Percentiles rank a stretch among this genome's conserved stretches.
These are phyloP conservation scores for Alnus rubra DNA, from an alignment of 306 rosid genomes.

Conservation along the genomic window DNA sequence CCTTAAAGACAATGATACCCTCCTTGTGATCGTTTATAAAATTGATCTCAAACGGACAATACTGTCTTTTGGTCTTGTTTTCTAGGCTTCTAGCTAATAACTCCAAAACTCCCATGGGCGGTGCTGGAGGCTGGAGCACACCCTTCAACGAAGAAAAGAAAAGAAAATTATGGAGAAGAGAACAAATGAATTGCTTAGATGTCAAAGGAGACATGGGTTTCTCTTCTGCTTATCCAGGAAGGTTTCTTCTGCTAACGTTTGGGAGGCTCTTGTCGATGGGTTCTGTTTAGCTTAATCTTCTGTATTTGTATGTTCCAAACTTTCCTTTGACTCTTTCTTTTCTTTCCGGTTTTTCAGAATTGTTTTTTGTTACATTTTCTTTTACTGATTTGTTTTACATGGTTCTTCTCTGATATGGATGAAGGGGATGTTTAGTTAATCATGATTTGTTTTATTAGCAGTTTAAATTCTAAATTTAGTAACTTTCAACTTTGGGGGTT, in stretches of 20 bases:
- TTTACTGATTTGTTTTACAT: not conserved
- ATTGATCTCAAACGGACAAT: not conserved
- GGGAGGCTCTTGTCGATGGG: not conserved
- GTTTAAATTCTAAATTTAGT: too few relatives aligned
- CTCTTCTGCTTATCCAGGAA: constrained; percentile 6
- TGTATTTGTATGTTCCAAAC: constrained; percentile 16
- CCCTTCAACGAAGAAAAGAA: not conserved
- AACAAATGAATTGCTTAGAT: not conserved
- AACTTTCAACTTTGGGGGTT: too few relatives aligned
- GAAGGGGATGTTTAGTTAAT: not conserved
- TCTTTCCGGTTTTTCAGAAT: not conserved
- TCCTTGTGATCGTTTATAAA: not conserved
- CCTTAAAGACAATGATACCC: not conserved
- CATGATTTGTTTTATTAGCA: too few relatives aligned
- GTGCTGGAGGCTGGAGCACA: not conserved
- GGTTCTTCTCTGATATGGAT: not conserved
- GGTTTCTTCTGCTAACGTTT: not conserved
- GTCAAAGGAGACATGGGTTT: not conserved
- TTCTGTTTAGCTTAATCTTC: constrained; percentile 14
- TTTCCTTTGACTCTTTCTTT: not conserved
- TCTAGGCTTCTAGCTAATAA: too few relatives aligned
- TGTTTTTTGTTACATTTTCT: constrained; percentile 8
- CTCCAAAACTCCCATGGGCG: not conserved
- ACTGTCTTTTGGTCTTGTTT: not conserved
- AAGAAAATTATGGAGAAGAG: not conserved